Percentiles rank a stretch among this genome's conserved stretches.
Conservation (phyloP, 2,329 filamentous ascomycete genomes). For the Aplosporella prunicola region DNA sequence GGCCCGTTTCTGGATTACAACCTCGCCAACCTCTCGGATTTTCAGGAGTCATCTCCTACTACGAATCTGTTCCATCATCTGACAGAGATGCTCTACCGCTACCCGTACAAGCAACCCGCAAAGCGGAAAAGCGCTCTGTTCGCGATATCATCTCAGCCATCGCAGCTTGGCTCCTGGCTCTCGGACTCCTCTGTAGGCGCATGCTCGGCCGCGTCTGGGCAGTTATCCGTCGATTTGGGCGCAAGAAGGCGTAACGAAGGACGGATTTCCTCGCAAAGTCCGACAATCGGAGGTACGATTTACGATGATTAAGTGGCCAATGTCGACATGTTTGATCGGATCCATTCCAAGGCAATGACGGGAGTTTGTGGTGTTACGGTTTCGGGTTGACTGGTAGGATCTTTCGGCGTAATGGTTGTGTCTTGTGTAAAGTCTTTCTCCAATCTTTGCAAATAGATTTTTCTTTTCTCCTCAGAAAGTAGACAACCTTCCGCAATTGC, state of each 20-base stretch:
- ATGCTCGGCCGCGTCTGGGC: neutral
- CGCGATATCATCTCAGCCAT: too few species aligned
- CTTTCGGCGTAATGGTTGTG: neutral
- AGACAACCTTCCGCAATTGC: conserved; percentile 5
- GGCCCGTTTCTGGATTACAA: too few species aligned
- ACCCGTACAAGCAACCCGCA: neutral
- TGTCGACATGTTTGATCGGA: neutral
- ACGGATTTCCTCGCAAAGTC: neutral
- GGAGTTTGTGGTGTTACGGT: conserved; percentile 1
- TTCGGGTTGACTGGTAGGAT: neutral
- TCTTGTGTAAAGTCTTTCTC: neutral
- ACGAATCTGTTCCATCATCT: too few species aligned
- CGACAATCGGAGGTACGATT: neutral
- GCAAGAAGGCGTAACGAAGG: neutral
- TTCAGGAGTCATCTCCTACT: too few species aligned
- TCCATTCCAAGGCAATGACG: neutral
- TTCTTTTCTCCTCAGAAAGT: neutral
- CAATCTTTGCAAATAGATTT: neutral
- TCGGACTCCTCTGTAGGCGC: neutral
- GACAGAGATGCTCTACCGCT: neutral
- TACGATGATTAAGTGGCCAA: too few species aligned
- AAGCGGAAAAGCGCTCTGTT: too few species aligned
- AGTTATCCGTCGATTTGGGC: neutral
- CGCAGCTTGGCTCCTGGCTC: neutral
- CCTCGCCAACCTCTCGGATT: too few species aligned